Base-by-base conservation (phyloP, 805 yeast genomes). In the Wickerhamiella occidentalis region DNA sequence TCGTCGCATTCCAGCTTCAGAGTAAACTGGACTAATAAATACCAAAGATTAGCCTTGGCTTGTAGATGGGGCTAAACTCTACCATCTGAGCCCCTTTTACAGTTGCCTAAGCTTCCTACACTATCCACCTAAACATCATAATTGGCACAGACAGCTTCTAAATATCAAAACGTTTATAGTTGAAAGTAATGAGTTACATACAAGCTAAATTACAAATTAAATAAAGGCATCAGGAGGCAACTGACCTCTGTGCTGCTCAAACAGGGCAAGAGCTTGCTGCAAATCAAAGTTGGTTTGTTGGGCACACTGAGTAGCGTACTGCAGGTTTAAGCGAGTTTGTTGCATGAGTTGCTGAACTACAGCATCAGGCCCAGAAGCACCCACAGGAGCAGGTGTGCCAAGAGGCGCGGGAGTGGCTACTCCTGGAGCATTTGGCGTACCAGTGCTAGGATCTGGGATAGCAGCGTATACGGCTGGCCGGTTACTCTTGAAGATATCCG, bases 271-370 rank as follows among this genome's bases (percentile, higher is more conserved):
- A 23, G 95, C 88, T 48, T 69, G 72, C 23, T 76, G 78, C 56
- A 77, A 80, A 63, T 84, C 82, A 88, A 94, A 88, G 49, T 76
- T 74, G 59, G 95, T 85, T 64, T 87, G 95, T 62, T 86, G 87
- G 51, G 87, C 81, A 36, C 92, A 73, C 83, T 88, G 77, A 23
- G 79, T 67, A 0, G 90, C 84, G 63, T 79, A 88, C 58, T 84
- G 83, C n/a, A 83, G 70, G 56, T 76, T 87, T 56, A 88, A 69
- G 45, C 79, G 77, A 0, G 96, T 88, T 54, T 82, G 85, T 23
- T 73, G 63, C 66, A 82, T 76, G 21, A 90, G 66, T 58, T 75
- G 80, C 19, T 75, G 72, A 15, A 85, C 71, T 4, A 85, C 64
- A 50, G 79, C 80, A 54, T 80, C 38, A 6, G 38, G 78, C 61